A percentile compares a stretch with the other conserved stretches of the same genome.
These are phyloP conservation scores for Batkoa obscura DNA, from an alignment of 371 early-diverging fungal species.

Conservation along the genomic window DNA sequence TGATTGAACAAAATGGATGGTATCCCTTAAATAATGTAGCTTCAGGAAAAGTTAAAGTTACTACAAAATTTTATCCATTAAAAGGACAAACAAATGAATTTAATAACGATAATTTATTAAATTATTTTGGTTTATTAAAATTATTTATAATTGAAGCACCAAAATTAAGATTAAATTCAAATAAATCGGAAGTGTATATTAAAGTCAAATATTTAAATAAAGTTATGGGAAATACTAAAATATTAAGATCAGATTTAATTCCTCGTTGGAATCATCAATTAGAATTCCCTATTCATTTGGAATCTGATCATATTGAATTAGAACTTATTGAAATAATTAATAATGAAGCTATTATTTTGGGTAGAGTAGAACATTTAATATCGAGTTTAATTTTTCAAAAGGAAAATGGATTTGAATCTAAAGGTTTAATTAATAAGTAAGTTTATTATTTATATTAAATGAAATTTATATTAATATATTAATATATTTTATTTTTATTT, in stretches of 20 bases:
- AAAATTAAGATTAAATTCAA: neutral
- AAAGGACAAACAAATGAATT: slow-evolving; percentile 5
- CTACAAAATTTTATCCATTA: slow-evolving; percentile 29
- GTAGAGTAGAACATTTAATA: neutral
- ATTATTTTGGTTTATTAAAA: neutral
- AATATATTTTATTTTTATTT: neutral
- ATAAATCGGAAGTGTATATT: neutral
- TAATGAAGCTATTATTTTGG: neutral
- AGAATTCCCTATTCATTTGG: too few species aligned
- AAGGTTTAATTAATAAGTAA: neutral
- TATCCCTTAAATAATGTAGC: slow-evolving; percentile 10
- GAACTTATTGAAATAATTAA: too few species aligned
- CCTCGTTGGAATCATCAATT: neutral
- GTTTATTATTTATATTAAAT: neutral
- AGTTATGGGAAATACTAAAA: neutral
- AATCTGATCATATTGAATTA: too few species aligned
- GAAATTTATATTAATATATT: too few species aligned
- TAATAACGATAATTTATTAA: neutral
- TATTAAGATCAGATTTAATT: neutral
- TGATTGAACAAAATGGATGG: slow-evolving; percentile 23
- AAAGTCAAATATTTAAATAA: neutral
- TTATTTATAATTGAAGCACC: neutral
- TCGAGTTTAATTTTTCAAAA: neutral
- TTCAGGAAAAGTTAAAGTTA: slow-evolving; percentile 16
- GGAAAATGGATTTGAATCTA: neutral